A percentile compares a stretch with the other conserved stretches of the same genome.
Evolutionary conservation across 2,329 filamentous ascomycete genomes (phyloP).

Genomic region (Penicillium hesseltinei): DNA sequence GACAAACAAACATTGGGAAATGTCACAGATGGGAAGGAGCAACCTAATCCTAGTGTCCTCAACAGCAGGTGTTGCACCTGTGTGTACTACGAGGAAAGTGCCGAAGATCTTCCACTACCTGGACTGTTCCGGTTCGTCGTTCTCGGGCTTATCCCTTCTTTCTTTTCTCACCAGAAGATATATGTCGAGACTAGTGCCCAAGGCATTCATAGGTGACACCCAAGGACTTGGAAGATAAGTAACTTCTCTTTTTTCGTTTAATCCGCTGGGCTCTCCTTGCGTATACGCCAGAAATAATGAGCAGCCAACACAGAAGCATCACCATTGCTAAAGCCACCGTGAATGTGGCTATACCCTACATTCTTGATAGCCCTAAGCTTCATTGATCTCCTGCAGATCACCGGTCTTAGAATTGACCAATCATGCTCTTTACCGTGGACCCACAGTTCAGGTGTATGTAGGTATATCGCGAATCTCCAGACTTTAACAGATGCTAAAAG

Average conservation of each 20-base stretch:
- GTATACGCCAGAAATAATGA: neutral
- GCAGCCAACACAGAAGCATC: neutral
- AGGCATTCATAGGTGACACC: no score
- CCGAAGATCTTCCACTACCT: constrained; percentile 2
- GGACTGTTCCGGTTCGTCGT: neutral
- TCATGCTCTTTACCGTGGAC: neutral
- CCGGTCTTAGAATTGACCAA: neutral
- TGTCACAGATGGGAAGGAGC: no score
- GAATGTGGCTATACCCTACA: neutral
- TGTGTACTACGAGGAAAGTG: constrained; percentile 1
- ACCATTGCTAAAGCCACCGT: neutral
- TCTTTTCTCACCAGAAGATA: neutral
- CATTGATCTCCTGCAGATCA: no score
- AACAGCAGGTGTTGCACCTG: neutral
- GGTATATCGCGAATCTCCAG: no score
- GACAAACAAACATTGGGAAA: fast-evolving
- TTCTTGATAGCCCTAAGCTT: no score
- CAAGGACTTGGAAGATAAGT: no score
- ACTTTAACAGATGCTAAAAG: no score
- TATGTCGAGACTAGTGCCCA: neutral
- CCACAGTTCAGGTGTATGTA: no score
- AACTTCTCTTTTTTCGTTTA: no score
- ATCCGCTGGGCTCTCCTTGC: neutral
- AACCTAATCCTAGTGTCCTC: neutral
- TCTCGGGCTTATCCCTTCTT: neutral